Percentiles rank a stretch among this genome's conserved stretches.
Conservation (phyloP, 768 basidiomycete genomes). For the Xerocomellus chrysenteron region DNA sequence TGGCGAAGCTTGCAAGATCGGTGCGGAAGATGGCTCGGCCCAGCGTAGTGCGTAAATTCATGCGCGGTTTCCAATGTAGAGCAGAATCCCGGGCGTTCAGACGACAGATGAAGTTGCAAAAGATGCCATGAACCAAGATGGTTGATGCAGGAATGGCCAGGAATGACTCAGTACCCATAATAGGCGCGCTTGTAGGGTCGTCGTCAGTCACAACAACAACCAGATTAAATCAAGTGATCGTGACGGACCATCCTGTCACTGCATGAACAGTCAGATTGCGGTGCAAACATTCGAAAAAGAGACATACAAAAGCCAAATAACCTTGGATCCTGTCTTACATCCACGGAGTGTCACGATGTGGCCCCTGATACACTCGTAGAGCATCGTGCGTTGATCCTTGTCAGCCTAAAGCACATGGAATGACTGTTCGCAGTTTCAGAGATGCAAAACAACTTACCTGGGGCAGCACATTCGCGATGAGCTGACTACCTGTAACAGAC, state of each 20-base stretch:
- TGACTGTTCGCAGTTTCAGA: constrained; percentile 4
- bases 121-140: constrained; percentile 31
- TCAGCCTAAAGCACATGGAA: constrained; percentile 53
- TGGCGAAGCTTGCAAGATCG: constrained; percentile 30
- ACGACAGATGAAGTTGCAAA: constrained; percentile 24
- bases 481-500: constrained; percentile 80
- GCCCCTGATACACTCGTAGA: constrained; percentile 84
- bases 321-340: constrained; percentile 88
- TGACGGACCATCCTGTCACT: constrained; percentile 58
- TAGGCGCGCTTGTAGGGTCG: constrained; percentile 51
- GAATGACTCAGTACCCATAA: constrained; percentile 50
- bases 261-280: constrained; percentile 4
- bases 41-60: constrained; percentile 23
- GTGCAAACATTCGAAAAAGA: background rate
- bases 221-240: background rate
- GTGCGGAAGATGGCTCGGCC: constrained; percentile 28
- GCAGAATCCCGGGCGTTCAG: constrained; percentile 14
- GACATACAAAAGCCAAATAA: constrained; percentile 82
- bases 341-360: constrained; percentile 89
- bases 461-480: constrained; percentile 80
- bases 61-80: constrained; percentile 24
- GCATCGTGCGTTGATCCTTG: constrained; percentile 77
- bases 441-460: constrained; percentile 44
- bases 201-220: constrained; percentile 17
- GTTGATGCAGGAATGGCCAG: constrained; percentile 17